Base-by-base conservation (phyloP, 108 stramenopile species). In the Epithemia pelagica region DNA sequence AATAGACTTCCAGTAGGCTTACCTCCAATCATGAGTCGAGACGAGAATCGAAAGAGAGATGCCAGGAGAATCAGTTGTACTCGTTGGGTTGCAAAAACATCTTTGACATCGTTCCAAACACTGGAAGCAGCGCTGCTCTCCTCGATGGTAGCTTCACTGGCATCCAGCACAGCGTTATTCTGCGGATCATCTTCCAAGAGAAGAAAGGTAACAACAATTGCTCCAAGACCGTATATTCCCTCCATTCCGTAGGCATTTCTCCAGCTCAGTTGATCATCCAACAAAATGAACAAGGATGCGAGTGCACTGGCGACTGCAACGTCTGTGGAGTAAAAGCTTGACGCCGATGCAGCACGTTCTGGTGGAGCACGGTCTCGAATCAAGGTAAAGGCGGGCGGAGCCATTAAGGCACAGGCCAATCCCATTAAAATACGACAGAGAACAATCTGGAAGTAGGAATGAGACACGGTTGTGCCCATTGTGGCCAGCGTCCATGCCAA, bases 331-430 rank as follows among this genome's bases (percentile, higher is more conserved):
- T 94, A 96, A 28, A 94, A 59, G 1, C 87, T 85, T 62, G 90
- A 89, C 7, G 94, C 90, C 52, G 86, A 78, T 10, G 92, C 87
- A 0, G 66, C 54, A 24, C 71, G 72, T 33, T 83, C 82, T 30
- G 75, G 66, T 21, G 90, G 87, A 33, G 95, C 84, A 23, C 69
- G 64, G 32, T 95, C 86, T 10, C 74, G 67, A 56, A 96, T 86
- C 32, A 95, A 74, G 20, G 91, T 89, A 62, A 95, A 96, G 19
- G 92, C 96, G 1, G 90, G 89, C 0, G 96, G 96, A 2, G 87
- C 86, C 18, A 85, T 66, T 63, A 84, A 84, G 28, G 91, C 88
- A 78, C 89, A 88, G 46, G 90, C 84, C 8, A 94, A 73, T 23
- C 94, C 96, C 91, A 94, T 94, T 18, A 77, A 27, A 0, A 94